phyloP scores from a whole-genome alignment of 371 early-diverging fungal genomes.

The Choanephora cucurbitarum region DNA sequence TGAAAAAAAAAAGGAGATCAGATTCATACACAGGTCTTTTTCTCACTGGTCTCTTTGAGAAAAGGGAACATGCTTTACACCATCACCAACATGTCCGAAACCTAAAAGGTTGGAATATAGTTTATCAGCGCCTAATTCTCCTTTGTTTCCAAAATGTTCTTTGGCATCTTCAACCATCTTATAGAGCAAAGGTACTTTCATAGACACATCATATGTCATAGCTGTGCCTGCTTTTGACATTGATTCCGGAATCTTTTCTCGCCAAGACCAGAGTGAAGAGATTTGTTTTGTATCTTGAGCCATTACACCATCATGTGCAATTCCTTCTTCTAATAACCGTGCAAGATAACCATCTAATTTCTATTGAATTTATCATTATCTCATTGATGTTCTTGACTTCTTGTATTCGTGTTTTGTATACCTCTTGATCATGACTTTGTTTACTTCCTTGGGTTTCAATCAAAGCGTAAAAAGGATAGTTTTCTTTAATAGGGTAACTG shows the following conservation, averaged over 20 bases:
- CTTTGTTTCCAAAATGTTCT: constrained; percentile 46
- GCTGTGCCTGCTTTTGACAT: constrained; percentile 52
- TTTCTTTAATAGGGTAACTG: constrained; percentile 56
- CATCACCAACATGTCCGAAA: constrained; percentile 92
- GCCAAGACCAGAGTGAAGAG: constrained; percentile 39
- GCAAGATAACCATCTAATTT: constrained; percentile 65
- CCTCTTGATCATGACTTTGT: constrained; percentile 76
- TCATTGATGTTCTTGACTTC: too few species aligned
- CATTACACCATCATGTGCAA: constrained; percentile 74
- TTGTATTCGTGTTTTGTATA: constrained; percentile 4
- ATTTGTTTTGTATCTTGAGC: constrained; percentile 70
- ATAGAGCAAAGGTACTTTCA: constrained; percentile 83
- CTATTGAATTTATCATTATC: constrained; percentile 14
- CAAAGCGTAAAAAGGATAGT: constrained; percentile 80
- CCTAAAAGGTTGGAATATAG: constrained; percentile 61
- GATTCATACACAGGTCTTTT: too few species aligned
- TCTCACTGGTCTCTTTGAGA: too few species aligned
- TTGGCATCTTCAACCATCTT: constrained; percentile 74
- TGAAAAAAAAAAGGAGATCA: constrained; percentile 49
- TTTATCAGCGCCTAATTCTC: constrained; percentile 45
- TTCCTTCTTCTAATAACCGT: constrained; percentile 48
- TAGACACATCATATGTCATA: constrained; percentile 78
- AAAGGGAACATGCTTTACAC: too few species aligned
- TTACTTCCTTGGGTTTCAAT: constrained; percentile 88
- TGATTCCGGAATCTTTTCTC: constrained; percentile 37